Evolutionary conservation across 331 rosid genomes (phyloP).

Genomic region (Acacia pycnantha): DNA sequence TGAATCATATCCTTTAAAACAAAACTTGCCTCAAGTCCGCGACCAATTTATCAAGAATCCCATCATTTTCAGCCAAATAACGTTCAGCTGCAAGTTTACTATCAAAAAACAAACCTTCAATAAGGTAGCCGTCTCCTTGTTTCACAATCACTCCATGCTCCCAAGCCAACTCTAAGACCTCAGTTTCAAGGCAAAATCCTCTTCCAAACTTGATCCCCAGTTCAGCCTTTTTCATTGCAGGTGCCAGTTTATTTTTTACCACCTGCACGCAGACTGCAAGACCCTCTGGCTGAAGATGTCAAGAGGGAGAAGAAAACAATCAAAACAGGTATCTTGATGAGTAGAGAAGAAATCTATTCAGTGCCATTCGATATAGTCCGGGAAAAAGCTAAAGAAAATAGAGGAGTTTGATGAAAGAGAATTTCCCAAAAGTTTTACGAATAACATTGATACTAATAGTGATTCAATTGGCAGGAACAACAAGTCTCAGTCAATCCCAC

Average conservation of each 20-base stretch:
- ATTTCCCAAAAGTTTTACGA: not conserved
- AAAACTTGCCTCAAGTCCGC: constrained; percentile 47
- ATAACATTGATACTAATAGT: constrained; percentile 2
- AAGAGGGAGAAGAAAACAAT: constrained; percentile 9
- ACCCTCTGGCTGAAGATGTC: constrained; percentile 60
- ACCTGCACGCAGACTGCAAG: constrained; percentile 57
- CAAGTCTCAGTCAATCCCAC: not conserved
- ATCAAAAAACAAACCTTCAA: constrained; percentile 50
- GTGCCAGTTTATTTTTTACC: constrained; percentile 80
- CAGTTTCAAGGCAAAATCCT: constrained; percentile 68
- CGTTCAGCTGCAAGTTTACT: constrained; percentile 50
- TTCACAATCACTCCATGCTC: constrained; percentile 58
- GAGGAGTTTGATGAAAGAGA: not conserved
- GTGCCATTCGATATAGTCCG: not conserved
- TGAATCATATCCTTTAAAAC: constrained; percentile 33
- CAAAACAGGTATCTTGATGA: constrained; percentile 12
- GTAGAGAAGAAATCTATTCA: not conserved
- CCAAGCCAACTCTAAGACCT: constrained; percentile 79
- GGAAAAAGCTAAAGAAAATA: not conserved
- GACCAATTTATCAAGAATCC: constrained; percentile 47
- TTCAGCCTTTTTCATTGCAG: constrained; percentile 62
- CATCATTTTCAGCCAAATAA: constrained; percentile 46
- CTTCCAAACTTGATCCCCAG: constrained; percentile 70
- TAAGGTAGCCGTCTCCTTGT: constrained; percentile 53
- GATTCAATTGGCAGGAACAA: constrained; percentile 1